Evolutionary conservation across 169 alveolate species (phyloP).

Genomic region (Cryptosporidium meleagridis): DNA sequence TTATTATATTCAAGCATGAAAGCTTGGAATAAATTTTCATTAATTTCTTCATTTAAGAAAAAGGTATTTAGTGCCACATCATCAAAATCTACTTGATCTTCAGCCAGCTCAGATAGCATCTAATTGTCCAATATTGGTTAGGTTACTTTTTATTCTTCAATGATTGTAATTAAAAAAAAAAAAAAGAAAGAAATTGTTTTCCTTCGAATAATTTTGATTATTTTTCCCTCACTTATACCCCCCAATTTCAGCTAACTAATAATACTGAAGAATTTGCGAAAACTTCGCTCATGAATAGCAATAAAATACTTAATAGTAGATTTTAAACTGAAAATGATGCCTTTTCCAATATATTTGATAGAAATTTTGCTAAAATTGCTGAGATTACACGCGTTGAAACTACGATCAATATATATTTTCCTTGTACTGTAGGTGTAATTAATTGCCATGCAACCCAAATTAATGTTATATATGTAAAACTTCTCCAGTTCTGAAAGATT

Average conservation of each 20-base stretch:
- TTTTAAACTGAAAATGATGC: neutral
- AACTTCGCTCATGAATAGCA: neutral
- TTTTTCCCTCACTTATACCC: neutral
- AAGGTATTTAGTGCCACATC: neutral
- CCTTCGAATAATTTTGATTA: neutral
- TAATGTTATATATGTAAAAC: constrained; percentile 38
- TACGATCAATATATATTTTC: constrained; percentile 48
- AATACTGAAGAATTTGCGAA: neutral
- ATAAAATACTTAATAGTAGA: neutral
- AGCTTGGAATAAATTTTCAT: constrained; percentile 4
- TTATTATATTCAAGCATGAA: constrained; percentile 29
- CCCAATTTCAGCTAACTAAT: neutral
- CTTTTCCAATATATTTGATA: constrained; percentile 40
- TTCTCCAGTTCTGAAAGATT: constrained; percentile 24
- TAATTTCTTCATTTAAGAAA: constrained; percentile 5
- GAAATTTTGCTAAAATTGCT: constrained; percentile 57
- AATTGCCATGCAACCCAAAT: constrained; percentile 72
- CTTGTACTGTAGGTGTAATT: constrained; percentile 64
- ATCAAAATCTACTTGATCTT: neutral
- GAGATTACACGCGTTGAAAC: constrained; percentile 57
- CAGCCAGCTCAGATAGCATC: constrained; percentile 8
- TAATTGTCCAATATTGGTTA: neutral
- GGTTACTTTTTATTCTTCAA: neutral
- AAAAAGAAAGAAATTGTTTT: neutral
- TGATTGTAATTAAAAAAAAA: neutral